phyloP scores from a whole-genome alignment of 1,284 basidiomycete genomes.

The Cronartium ribicola region DNA sequence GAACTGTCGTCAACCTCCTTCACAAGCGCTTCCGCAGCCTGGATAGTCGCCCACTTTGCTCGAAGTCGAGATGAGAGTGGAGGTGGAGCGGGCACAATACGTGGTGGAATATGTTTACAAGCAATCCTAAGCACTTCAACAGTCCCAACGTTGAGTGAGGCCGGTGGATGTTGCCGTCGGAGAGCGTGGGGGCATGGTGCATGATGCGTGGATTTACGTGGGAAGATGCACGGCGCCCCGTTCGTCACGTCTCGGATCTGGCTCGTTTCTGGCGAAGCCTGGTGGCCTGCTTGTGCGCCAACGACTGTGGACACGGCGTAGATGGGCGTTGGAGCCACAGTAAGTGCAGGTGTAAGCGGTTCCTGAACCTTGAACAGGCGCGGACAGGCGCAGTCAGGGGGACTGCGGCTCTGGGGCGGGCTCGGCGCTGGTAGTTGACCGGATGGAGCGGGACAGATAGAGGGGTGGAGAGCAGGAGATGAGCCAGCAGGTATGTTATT shows the following conservation, averaged over 20 bases:
- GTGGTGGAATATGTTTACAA: not conserved
- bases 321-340: not conserved
- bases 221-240: not conserved
- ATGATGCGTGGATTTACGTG: not conserved
- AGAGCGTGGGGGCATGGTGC: not conserved
- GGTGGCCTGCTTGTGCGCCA: not conserved
- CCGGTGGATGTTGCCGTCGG: not conserved
- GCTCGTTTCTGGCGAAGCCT: not conserved
- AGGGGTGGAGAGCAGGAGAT: not conserved
- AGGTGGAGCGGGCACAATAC: not conserved
- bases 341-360: not conserved
- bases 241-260: not conserved
- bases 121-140: not conserved
- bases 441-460: not conserved
- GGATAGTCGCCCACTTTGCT: not conserved
- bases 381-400: not conserved
- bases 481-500: not conserved
- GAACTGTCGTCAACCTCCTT: not conserved
- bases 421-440: not conserved
- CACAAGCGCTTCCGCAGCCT: not conserved
- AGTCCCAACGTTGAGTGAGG: not conserved
- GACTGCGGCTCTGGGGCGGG: slow-evolving; percentile 1
- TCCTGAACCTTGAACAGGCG: not conserved
- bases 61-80: not conserved
- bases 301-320: not conserved